Evolutionary conservation across 192 early-diverging fungal species (phyloP).

Genomic region (Phycomyces blakesleeanus): DNA sequence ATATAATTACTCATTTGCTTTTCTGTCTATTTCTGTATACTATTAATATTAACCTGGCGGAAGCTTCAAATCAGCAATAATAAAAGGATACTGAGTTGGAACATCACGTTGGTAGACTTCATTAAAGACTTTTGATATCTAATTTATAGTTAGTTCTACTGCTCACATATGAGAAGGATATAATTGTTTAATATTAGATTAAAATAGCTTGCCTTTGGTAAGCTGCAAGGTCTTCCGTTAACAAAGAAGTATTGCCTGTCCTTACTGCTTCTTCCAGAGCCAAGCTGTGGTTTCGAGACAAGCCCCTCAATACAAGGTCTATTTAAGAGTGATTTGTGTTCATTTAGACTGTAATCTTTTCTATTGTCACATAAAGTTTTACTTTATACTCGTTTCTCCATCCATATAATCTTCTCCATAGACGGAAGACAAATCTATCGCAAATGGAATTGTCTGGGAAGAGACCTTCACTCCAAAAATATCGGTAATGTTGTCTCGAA

Average conservation of each 20-base stretch:
- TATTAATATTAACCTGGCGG: slow-evolving; percentile 40
- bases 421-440: slow-evolving; percentile 11
- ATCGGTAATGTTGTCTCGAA: slow-evolving; percentile 68
- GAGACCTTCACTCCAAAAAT: slow-evolving; percentile 69
- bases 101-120: slow-evolving; percentile 72
- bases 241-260: slow-evolving; percentile 90
- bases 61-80: slow-evolving; percentile 64
- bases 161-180: not conserved
- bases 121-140: slow-evolving; percentile 73
- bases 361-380: slow-evolving; percentile 3
- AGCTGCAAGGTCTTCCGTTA: slow-evolving; percentile 83
- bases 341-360: not conserved
- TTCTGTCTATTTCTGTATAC: not conserved
- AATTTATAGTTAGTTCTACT: not conserved
- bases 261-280: slow-evolving; percentile 62
- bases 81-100: slow-evolving; percentile 74
- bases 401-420: slow-evolving; percentile 1
- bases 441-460: slow-evolving; percentile 41
- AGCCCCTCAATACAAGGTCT: slow-evolving; percentile 39
- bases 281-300: slow-evolving; percentile 61
- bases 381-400: slow-evolving; percentile 11
- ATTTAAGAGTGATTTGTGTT: not conserved
- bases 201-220: slow-evolving; percentile 60
- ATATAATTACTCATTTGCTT: not conserved
- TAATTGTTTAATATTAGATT: not conserved